Conservation (phyloP, 495 filamentous ascomycete genomes). For the Barbatosphaeria neglecta region DNA sequence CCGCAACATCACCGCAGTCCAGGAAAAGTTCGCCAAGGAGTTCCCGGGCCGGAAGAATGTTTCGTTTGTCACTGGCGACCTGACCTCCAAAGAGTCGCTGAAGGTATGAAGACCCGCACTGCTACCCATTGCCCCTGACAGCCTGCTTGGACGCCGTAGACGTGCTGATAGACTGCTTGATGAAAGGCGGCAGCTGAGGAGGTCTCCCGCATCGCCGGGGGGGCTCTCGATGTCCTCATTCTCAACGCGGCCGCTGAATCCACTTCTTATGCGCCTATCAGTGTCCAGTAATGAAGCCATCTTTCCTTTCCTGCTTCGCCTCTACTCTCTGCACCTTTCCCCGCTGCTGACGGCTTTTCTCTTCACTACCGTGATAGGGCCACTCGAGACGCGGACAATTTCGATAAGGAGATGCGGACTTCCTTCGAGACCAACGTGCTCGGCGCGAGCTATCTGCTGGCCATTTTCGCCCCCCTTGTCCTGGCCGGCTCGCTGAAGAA, state of each 20-base stretch:
- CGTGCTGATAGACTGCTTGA: slow-evolving; percentile 4
- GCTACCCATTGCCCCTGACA: too few relatives aligned
- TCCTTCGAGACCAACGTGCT: slow-evolving; percentile 32
- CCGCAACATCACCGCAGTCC: slow-evolving; percentile 19
- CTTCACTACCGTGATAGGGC: slow-evolving; percentile 8
- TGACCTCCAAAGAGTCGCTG: slow-evolving; percentile 25
- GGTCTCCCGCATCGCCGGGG: slow-evolving; percentile 24
- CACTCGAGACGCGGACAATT: slow-evolving; percentile 9
- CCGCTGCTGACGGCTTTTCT: too few relatives aligned
- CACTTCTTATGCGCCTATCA: slow-evolving; percentile 5
- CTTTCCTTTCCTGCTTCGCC: too few relatives aligned
- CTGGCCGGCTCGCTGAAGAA: slow-evolving; percentile 39
- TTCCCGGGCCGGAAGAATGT: slow-evolving; percentile 23
- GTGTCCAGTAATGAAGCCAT: slow-evolving; percentile 16
- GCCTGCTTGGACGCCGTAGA: too few relatives aligned
- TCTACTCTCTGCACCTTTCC: too few relatives aligned
- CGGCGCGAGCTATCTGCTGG: slow-evolving; percentile 38
- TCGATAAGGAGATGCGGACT: slow-evolving; percentile 16
- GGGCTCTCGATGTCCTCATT: slow-evolving; percentile 39
- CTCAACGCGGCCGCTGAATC: slow-evolving; percentile 31
- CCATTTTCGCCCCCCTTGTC: slow-evolving; percentile 40
- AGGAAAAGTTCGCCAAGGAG: slow-evolving; percentile 19
- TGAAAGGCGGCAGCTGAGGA: slow-evolving; percentile 20
- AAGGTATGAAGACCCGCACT: slow-evolving; percentile 12
- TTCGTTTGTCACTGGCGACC: slow-evolving; percentile 32